These are phyloP conservation scores for Emericellopsis atlantica DNA, from an alignment of 2,329 filamentous ascomycete genomes.

Conservation along the genomic window DNA sequence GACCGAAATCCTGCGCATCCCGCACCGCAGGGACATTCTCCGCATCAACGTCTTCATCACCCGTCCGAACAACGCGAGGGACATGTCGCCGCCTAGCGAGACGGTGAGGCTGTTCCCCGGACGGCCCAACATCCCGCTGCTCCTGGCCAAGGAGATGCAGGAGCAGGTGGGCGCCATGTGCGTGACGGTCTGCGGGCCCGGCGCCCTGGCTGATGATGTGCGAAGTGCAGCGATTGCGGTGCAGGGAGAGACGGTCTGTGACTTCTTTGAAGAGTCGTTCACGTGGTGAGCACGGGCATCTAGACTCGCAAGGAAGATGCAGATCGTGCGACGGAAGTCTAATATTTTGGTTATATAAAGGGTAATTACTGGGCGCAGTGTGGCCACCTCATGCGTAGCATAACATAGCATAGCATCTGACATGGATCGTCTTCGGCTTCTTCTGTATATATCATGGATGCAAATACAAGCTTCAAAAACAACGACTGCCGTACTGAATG, in stretches of 20 bases:
- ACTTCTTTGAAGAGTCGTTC: constrained; percentile 71
- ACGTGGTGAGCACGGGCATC: constrained; percentile 33
- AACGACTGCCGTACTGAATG: neutral
- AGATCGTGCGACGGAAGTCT: neutral
- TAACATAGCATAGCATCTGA: neutral
- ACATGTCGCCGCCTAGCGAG: constrained; percentile 62
- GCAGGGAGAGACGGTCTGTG: constrained; percentile 51
- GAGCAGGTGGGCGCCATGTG: constrained; percentile 80
- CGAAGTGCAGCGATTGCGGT: constrained; percentile 52
- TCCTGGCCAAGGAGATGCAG: constrained; percentile 73
- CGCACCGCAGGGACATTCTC: constrained; percentile 68
- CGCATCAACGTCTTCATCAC: constrained; percentile 86
- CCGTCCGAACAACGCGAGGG: constrained; percentile 68
- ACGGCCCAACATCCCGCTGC: constrained; percentile 65
- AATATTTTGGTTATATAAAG: constrained; percentile 1
- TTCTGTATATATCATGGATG: neutral
- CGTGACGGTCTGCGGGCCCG: constrained; percentile 70
- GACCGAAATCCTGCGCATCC: constrained; percentile 62
- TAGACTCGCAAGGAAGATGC: no score
- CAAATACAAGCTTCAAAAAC: neutral
- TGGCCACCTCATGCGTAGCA: neutral
- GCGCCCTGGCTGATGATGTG: constrained; percentile 64
- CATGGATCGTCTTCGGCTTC: neutral
- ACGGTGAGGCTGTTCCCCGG: constrained; percentile 86
- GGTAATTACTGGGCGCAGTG: neutral